phyloP scores from a whole-genome alignment of 192 early-diverging fungal species.

The Rhizoclosmatium sp. region DNA sequence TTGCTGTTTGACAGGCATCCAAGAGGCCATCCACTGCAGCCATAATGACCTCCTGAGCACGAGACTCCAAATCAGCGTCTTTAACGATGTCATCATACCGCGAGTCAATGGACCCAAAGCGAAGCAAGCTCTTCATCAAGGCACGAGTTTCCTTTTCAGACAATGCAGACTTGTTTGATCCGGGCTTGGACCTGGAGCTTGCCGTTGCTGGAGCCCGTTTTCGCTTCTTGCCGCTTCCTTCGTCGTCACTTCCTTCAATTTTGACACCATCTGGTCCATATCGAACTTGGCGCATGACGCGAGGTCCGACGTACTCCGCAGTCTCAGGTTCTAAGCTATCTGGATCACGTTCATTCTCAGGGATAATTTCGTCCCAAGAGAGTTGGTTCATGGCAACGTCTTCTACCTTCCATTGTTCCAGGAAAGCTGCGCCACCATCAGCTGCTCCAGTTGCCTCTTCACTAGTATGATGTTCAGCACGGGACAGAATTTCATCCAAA shows the following conservation, averaged over 20 bases:
- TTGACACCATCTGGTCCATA: slow-evolving; percentile 39
- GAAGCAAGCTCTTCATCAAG: slow-evolving; percentile 77
- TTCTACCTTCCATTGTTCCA: slow-evolving; percentile 92
- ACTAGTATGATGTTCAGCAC: slow-evolving; percentile 91
- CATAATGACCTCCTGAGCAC: slow-evolving; percentile 55
- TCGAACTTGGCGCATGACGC: slow-evolving; percentile 29
- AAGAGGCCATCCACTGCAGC: slow-evolving; percentile 54
- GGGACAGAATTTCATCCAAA: slow-evolving; percentile 95
- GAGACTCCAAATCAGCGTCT: slow-evolving; percentile 78
- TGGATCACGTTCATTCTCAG: slow-evolving; percentile 79
- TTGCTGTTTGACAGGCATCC: slow-evolving; percentile 63
- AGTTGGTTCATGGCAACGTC: slow-evolving; percentile 80
- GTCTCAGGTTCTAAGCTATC: slow-evolving; percentile 71
- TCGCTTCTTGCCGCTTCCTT: slow-evolving; percentile 21
- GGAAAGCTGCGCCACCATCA: slow-evolving; percentile 86
- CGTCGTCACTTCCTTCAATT: slow-evolving; percentile 32
- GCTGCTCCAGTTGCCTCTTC: slow-evolving; percentile 61
- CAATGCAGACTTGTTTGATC: slow-evolving; percentile 47
- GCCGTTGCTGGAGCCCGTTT: slow-evolving; percentile 26
- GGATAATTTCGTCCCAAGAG: slow-evolving; percentile 97
- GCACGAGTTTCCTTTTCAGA: slow-evolving; percentile 85
- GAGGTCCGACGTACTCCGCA: slow-evolving; percentile 32
- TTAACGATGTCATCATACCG: slow-evolving; percentile 84
- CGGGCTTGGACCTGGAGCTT: slow-evolving; percentile 31
- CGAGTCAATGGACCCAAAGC: slow-evolving; percentile 82